phyloP scores from a whole-genome alignment of 2,329 filamentous ascomycete species.

The Stemphylium beticola region DNA sequence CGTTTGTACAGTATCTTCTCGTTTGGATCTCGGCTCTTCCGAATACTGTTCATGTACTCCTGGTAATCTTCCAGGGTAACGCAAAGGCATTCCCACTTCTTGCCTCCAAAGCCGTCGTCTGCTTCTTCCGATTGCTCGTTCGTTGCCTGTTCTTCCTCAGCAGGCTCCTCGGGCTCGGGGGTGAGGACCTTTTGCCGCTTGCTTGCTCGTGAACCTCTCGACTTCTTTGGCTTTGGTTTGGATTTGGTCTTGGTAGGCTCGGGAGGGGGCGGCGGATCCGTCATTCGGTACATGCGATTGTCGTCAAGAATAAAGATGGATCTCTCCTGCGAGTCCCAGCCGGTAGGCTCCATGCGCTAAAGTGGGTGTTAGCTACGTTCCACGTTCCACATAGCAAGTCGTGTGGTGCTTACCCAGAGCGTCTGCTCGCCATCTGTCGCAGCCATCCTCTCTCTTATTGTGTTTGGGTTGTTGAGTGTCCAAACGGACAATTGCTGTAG shows the following conservation, averaged over 20 bases:
- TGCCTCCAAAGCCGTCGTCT: slow-evolving; percentile 73
- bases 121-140: slow-evolving; percentile 37
- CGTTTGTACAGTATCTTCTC: slow-evolving; percentile 78
- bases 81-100: slow-evolving; percentile 90
- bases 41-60: slow-evolving; percentile 71
- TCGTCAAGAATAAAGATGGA: slow-evolving; percentile 92
- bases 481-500: slow-evolving; percentile 89
- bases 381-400: background rate
- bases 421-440: slow-evolving; percentile 83
- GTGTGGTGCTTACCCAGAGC: slow-evolving; percentile 71
- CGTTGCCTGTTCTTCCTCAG: slow-evolving; percentile 42
- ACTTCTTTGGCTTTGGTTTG: slow-evolving; percentile 63
- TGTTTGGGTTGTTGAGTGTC: slow-evolving; percentile 85
- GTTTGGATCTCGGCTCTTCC: slow-evolving; percentile 79
- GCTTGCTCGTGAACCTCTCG: slow-evolving; percentile 65
- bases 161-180: slow-evolving; percentile 49
- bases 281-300: slow-evolving; percentile 86
- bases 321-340: slow-evolving; percentile 87
- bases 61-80: slow-evolving; percentile 80
- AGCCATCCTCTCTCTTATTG: slow-evolving; percentile 83
- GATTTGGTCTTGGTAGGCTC: slow-evolving; percentile 60
- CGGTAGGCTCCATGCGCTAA: slow-evolving; percentile 75
- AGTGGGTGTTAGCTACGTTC: slow-evolving; percentile 26
- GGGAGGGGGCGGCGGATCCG: slow-evolving; percentile 71
- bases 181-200: slow-evolving; percentile 72